phyloP scores from a whole-genome alignment of 1,284 basidiomycete species.

The Wolfiporia cocos region DNA sequence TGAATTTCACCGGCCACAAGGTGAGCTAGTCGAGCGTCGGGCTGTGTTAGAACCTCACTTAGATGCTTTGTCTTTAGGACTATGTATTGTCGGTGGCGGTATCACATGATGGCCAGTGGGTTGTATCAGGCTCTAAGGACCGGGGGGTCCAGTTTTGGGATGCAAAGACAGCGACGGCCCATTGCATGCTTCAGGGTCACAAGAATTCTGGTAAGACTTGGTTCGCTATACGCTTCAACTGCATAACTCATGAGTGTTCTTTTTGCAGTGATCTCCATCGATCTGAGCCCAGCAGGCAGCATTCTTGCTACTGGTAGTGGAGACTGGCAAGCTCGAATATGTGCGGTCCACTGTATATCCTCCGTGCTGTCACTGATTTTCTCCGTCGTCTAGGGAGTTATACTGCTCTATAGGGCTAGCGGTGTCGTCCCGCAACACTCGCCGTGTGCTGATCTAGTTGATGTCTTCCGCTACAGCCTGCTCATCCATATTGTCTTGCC shows the following conservation, averaged over 20 bases:
- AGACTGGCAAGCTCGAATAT: slow-evolving; percentile 79
- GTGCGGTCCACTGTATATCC: slow-evolving; percentile 31
- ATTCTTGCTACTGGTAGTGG: slow-evolving; percentile 78
- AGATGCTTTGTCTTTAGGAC: slow-evolving; percentile 31
- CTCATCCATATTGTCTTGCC: too few species aligned
- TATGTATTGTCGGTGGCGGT: slow-evolving; percentile 62
- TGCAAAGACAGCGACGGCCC: slow-evolving; percentile 56
- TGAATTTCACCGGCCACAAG: slow-evolving; percentile 68
- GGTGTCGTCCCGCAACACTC: not conserved
- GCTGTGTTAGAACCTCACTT: slow-evolving; percentile 18
- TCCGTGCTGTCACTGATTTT: not conserved
- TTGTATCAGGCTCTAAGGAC: slow-evolving; percentile 77
- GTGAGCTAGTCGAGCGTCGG: slow-evolving; percentile 24
- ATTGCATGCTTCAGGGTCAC: slow-evolving; percentile 80
- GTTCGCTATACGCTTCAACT: too few species aligned
- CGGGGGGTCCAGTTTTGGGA: slow-evolving; percentile 78
- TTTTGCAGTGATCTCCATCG: slow-evolving; percentile 71
- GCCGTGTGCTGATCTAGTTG: not conserved
- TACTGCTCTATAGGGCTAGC: slow-evolving; percentile 10
- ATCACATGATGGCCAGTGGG: slow-evolving; percentile 69
- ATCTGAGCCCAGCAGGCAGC: slow-evolving; percentile 68
- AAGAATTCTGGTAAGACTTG: slow-evolving; percentile 66
- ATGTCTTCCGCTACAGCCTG: too few species aligned
- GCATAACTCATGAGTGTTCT: too few species aligned
- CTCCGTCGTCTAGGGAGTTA: slow-evolving; percentile 18